Conservation (phyloP, 805 yeast species). For the Candida caryicola region DNA sequence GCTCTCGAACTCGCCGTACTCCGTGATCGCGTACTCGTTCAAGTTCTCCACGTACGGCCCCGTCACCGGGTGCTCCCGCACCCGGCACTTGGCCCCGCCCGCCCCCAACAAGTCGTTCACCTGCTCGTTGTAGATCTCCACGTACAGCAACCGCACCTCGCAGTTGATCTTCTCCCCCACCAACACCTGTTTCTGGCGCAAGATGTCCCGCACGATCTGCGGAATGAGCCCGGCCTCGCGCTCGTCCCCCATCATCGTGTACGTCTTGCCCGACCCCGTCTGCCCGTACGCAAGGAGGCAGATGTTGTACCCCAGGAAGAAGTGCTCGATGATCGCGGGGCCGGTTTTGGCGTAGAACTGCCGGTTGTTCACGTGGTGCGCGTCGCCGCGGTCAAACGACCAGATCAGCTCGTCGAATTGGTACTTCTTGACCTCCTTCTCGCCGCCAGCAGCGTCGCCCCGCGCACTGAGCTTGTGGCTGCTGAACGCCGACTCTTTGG, state of each 20-base stretch:
- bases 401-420: slow-evolving; percentile 52
- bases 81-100: slow-evolving; percentile 34
- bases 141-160: slow-evolving; percentile 51
- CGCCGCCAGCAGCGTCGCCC: slow-evolving; percentile 4
- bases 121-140: slow-evolving; percentile 77
- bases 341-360: slow-evolving; percentile 56
- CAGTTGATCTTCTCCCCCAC: slow-evolving; percentile 38
- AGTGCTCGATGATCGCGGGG: slow-evolving; percentile 52
- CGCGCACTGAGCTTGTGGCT: slow-evolving; percentile 2
- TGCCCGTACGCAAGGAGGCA: slow-evolving; percentile 44
- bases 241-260: slow-evolving; percentile 42
- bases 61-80: slow-evolving; percentile 62
- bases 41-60: slow-evolving; percentile 76
- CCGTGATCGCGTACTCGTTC: slow-evolving; percentile 48
- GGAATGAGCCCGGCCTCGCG: slow-evolving; percentile 38
- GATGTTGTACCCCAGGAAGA: slow-evolving; percentile 41
- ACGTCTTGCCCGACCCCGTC: slow-evolving; percentile 43
- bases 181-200: slow-evolving; percentile 39
- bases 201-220: slow-evolving; percentile 50
- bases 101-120: slow-evolving; percentile 58
- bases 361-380: slow-evolving; percentile 45
- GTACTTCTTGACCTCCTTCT: slow-evolving; percentile 34
- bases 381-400: slow-evolving; percentile 38
- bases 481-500: slow-evolving; percentile 20
- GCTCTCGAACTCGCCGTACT: slow-evolving; percentile 47